phyloP scores from a whole-genome alignment of 495 filamentous ascomycete genomes.

The Neurospora sp. region DNA sequence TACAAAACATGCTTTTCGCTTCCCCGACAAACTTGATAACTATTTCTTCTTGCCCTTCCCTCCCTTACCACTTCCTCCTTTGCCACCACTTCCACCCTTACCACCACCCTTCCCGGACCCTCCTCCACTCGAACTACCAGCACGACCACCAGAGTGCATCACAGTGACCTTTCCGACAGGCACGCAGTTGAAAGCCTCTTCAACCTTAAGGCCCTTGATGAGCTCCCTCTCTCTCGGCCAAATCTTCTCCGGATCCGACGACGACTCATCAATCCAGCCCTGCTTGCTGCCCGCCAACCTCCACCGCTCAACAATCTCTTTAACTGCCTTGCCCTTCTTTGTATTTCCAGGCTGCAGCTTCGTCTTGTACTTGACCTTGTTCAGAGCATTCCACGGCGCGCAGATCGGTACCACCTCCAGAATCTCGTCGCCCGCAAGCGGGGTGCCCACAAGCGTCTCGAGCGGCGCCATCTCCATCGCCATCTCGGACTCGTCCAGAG shows the following conservation, averaged over 20 bases:
- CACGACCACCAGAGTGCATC: constrained; percentile 50
- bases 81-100: constrained; percentile 14
- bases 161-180: constrained; percentile 82
- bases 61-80: constrained; percentile 6
- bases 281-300: constrained; percentile 46
- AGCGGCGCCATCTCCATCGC: constrained; percentile 53
- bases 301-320: constrained; percentile 77
- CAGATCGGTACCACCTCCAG: constrained; percentile 82
- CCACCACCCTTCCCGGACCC: constrained; percentile 34
- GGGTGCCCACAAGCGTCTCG: constrained; percentile 66
- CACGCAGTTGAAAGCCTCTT: constrained; percentile 70
- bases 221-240: constrained; percentile 76
- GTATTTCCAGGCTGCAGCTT: constrained; percentile 83
- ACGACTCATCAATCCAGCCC: constrained; percentile 46
- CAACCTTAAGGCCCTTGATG: constrained; percentile 67
- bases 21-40: neutral
- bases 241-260: constrained; percentile 59
- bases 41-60: constrained; percentile 10
- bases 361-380: constrained; percentile 72
- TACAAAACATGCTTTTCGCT: neutral
- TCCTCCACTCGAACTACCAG: constrained; percentile 31
- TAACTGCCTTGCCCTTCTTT: constrained; percentile 93
- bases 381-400: constrained; percentile 77
- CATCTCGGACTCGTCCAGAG: constrained; percentile 35
- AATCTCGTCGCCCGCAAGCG: constrained; percentile 76